These are phyloP conservation scores for Blastobotrys raffinosifermentans DNA, from an alignment of 1,139 yeast genomes.

Conservation along the genomic window DNA sequence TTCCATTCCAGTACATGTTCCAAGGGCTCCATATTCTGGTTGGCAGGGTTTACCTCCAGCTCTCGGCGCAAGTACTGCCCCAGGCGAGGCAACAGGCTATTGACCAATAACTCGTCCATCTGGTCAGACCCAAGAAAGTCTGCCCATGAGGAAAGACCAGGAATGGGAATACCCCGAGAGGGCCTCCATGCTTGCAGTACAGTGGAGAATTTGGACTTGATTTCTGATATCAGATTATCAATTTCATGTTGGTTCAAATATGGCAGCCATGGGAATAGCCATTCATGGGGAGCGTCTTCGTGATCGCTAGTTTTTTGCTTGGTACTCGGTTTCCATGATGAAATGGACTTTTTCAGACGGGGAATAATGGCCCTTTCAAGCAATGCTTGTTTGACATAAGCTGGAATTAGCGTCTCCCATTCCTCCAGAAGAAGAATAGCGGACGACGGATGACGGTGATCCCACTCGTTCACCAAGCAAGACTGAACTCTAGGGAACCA, in stretches of 20 bases:
- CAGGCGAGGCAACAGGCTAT: slow-evolving; percentile 34
- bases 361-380: slow-evolving; percentile 34
- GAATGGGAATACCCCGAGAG: slow-evolving; percentile 22
- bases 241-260: slow-evolving; percentile 22
- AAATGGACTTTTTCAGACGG: slow-evolving; percentile 31
- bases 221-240: slow-evolving; percentile 24
- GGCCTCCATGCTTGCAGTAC: slow-evolving; percentile 36
- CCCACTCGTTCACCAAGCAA: slow-evolving; percentile 34
- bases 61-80: slow-evolving; percentile 23
- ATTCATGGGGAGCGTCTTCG: slow-evolving; percentile 30
- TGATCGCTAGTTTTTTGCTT: slow-evolving; percentile 1
- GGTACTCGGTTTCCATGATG: slow-evolving; percentile 34
- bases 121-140: slow-evolving; percentile 35
- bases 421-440: slow-evolving; percentile 35
- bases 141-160: slow-evolving; percentile 35
- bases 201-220: slow-evolving; percentile 31
- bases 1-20: slow-evolving; percentile 28
- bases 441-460: slow-evolving; percentile 27
- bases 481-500: slow-evolving; percentile 36
- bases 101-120: slow-evolving; percentile 24
- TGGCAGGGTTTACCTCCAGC: slow-evolving; percentile 29
- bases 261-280: slow-evolving; percentile 46
- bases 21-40: slow-evolving; percentile 25
- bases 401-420: slow-evolving; percentile 39
- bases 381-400: slow-evolving; percentile 29